Evolutionary conservation across 495 filamentous ascomycete genomes (phyloP), one percentile per base, ranked within the genome.

Genomic region (Xylaria intraflava): DNA sequence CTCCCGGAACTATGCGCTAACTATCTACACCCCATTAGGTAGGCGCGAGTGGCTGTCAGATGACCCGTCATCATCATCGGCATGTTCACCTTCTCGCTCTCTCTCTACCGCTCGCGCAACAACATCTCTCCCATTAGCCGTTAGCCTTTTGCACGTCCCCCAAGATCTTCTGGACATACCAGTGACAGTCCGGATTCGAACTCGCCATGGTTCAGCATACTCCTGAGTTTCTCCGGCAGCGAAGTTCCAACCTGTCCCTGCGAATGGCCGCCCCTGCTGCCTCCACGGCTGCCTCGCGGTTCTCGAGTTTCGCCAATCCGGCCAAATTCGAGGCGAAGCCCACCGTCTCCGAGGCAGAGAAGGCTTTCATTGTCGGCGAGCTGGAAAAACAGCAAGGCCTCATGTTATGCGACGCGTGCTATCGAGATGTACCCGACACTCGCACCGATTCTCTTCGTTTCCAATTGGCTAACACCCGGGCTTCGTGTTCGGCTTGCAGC

Each of bases 201-300:
- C 17, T 17, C 57, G 64, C 39, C 27, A 76, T 76, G 73, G 70
- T 64, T 11, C 62, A 62, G 40, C 67, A 72, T 60, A 73, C 70
- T 0, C 55, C 71, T 55, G 67, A 73, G 12, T 72, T 69, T 51
- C 59, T 76, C 33, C 62, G 64, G 31, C 58, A 67, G 16, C 69
- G 71, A 33, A 61, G 49, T 50, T 75, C 73, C 49, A 69, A 68
- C 59, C 23, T 73, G 39, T 73, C 69, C 27, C 65, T 74, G 9
- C 72, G 72, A 50, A 55, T 53, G 26, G 46, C 51, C 12, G 57
- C 60, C 30, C 38, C 55, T 9, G 44, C 55, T 6, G 49, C 55
- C 23, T 33, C 43, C 42, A 27, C 51, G 48, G 17, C 60, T 23
- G 30, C 12, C 53, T 51, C 58, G 43, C 48, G 33, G 16, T 35